A percentile compares a stretch with the other conserved stretches of the same genome.
phyloP scores from a whole-genome alignment of 352 stramenopile species.

The Globisporangium spinosum region DNA sequence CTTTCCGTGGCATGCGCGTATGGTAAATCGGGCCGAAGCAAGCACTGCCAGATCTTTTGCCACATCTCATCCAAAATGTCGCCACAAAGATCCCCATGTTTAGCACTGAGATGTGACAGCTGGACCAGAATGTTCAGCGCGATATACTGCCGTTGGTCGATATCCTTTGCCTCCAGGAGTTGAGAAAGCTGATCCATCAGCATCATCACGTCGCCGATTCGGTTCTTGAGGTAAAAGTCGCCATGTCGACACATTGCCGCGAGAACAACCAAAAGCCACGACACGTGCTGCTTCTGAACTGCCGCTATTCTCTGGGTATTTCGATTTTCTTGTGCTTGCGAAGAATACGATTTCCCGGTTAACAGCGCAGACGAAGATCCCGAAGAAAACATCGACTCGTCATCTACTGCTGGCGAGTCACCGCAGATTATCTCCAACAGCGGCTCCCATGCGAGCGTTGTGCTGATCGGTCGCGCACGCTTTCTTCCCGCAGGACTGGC shows the following conservation, averaged over 20 bases:
- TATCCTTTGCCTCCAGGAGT: constrained; percentile 41
- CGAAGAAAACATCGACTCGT: constrained; percentile 17
- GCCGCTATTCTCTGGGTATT: constrained; percentile 18
- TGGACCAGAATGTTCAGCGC: constrained; percentile 47
- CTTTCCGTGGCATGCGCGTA: constrained; percentile 46
- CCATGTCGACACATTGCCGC: constrained; percentile 44
- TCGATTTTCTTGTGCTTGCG: constrained; percentile 20
- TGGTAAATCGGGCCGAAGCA: constrained; percentile 53
- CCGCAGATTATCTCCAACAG: constrained; percentile 39
- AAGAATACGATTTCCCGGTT: constrained; percentile 12
- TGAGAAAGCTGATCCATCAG: constrained; percentile 43
- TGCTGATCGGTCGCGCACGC: constrained; percentile 18
- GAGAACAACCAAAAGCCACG: constrained; percentile 47
- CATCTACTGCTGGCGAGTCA: constrained; percentile 26
- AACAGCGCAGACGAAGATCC: constrained; percentile 15
- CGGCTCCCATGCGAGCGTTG: constrained; percentile 40
- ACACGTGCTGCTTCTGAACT: constrained; percentile 33
- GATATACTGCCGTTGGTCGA: constrained; percentile 48
- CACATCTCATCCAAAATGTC: constrained; percentile 43
- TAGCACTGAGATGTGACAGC: constrained; percentile 35
- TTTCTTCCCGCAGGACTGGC: constrained; percentile 6
- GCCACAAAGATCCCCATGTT: constrained; percentile 28
- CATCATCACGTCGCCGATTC: constrained; percentile 58
- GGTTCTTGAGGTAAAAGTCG: constrained; percentile 48
- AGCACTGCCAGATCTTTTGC: constrained; percentile 38